Evolutionary conservation across 768 basidiomycete species (phyloP).

Genomic region (Calocera viscosa): DNA sequence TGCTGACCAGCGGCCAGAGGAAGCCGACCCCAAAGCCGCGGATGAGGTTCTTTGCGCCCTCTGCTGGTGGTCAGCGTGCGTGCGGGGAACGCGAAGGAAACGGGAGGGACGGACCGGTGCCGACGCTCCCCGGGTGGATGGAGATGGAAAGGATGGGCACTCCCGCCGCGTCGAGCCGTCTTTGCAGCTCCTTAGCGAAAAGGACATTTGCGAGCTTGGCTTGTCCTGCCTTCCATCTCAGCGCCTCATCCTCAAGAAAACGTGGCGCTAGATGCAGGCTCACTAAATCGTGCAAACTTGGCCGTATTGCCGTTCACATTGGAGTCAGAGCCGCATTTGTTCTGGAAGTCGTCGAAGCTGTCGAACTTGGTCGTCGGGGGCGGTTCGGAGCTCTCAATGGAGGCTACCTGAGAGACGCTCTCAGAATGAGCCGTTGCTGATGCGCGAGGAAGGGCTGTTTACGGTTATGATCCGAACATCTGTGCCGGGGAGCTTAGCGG

Average conservation of each 20-base stretch:
- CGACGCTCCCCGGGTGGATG: slow-evolving; percentile 34
- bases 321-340: not conserved
- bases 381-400: not conserved
- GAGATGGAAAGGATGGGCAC: slow-evolving; percentile 32
- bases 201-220: slow-evolving; percentile 43
- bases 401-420: not conserved
- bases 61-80: not conserved
- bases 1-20: slow-evolving; percentile 18
- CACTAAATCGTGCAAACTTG: not conserved
- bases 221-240: too few species aligned
- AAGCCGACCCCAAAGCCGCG: slow-evolving; percentile 15
- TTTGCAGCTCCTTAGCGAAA: slow-evolving; percentile 40
- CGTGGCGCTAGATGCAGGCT: not conserved
- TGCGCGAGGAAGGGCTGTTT: slow-evolving; percentile 18
- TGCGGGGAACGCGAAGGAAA: not conserved
- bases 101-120: slow-evolving; percentile 24
- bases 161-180: slow-evolving; percentile 30
- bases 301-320: not conserved
- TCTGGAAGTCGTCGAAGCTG: not conserved
- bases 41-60: not conserved
- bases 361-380: not conserved
- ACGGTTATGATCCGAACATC: slow-evolving; percentile 55
- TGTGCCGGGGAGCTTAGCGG: slow-evolving; percentile 35
- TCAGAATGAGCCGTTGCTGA: too few species aligned
- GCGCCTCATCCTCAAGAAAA: not conserved